A percentile compares a stretch with the other conserved stretches of the same genome.
phyloP scores from a whole-genome alignment of 768 basidiomycete species.

The Coprinopsis marcescibilis region DNA sequence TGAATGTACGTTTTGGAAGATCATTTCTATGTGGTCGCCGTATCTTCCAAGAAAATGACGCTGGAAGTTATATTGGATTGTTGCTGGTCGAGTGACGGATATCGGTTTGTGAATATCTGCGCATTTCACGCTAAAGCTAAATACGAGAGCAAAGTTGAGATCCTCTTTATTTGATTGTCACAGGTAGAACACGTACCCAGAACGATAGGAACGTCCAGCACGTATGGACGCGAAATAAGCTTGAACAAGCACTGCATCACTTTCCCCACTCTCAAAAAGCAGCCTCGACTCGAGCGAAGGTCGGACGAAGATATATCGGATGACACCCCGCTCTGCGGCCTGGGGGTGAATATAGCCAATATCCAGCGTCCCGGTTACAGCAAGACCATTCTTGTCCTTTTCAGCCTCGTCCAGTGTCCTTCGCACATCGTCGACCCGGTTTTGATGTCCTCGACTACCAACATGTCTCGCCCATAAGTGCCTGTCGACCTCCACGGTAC shows the following conservation, averaged over 20 bases:
- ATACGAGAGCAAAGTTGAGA: background rate
- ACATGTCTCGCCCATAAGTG: background rate
- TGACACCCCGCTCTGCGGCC: slow-evolving; percentile 15
- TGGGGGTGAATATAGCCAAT: slow-evolving; percentile 45
- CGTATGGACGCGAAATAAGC: background rate
- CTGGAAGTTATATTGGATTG: slow-evolving; percentile 27
- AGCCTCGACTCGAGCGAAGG: background rate
- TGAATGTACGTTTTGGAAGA: slow-evolving; percentile 41
- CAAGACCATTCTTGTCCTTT: slow-evolving; percentile 48
- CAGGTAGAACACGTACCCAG: background rate
- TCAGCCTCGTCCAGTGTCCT: slow-evolving; percentile 46
- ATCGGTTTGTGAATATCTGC: slow-evolving; percentile 17
- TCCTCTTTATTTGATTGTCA: background rate
- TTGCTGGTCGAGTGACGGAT: slow-evolving; percentile 20
- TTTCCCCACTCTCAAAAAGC: background rate
- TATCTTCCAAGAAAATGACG: slow-evolving; percentile 39
- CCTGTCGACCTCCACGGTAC: background rate
- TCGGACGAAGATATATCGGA: background rate
- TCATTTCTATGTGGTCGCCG: slow-evolving; percentile 47
- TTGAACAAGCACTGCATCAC: background rate
- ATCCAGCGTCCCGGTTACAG: slow-evolving; percentile 38
- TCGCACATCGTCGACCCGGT: slow-evolving; percentile 26
- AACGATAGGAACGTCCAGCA: background rate
- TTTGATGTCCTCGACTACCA: background rate
- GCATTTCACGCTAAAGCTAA: slow-evolving; percentile 21